phyloP scores from a whole-genome alignment of 495 filamentous ascomycete genomes.

The Penicillium dipodomyicola region DNA sequence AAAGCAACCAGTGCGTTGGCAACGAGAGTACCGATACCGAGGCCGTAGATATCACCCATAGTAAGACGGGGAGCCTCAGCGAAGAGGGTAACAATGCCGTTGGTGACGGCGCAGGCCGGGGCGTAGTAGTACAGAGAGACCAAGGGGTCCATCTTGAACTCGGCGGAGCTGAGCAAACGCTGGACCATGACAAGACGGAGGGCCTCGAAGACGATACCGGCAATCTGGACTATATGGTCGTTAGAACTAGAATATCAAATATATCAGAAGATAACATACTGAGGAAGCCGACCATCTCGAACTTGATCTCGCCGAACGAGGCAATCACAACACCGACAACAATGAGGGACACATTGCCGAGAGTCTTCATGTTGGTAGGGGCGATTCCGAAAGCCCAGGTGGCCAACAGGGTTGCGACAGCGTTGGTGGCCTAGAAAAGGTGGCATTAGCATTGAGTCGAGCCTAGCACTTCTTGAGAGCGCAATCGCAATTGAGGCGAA shows the following conservation, averaged over 20 bases:
- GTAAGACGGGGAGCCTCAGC: conserved; percentile 68
- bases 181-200: conserved; percentile 86
- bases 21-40: conserved; percentile 70
- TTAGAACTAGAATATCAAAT: background rate
- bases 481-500: background rate
- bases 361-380: conserved; percentile 65
- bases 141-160: conserved; percentile 94
- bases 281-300: conserved; percentile 75
- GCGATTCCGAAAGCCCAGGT: conserved; percentile 75
- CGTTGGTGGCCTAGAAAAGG: conserved; percentile 67
- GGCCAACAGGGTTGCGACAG: conserved; percentile 79
- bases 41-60: conserved; percentile 64
- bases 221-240: conserved; percentile 53
- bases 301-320: conserved; percentile 84
- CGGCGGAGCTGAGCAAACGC: conserved; percentile 73
- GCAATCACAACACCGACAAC: conserved; percentile 84
- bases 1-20: conserved; percentile 79
- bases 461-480: background rate
- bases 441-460: conserved; percentile 2
- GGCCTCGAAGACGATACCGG: conserved; percentile 79
- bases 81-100: conserved; percentile 67
- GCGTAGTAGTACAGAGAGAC: conserved; percentile 94
- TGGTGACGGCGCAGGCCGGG: conserved; percentile 82
- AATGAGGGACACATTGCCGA: conserved; percentile 79
- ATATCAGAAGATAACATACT: conserved; percentile 24